Conservation (phyloP, 345 rosid species). For the Isatis tinctoria region DNA sequence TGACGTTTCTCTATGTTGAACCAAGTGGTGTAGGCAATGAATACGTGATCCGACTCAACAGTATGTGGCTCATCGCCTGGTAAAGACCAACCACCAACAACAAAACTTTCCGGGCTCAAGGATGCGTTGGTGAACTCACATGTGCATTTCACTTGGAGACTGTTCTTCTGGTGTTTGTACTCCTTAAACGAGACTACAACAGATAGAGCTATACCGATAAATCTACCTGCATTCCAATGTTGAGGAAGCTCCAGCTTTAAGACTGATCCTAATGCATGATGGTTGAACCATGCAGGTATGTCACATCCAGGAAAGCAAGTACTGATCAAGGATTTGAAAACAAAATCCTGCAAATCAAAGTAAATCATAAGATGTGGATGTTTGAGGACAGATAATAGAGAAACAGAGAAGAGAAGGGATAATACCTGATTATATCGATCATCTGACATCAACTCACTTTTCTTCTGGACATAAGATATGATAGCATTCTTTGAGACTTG, state of each 20-base stretch:
- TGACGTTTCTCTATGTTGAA: neutral
- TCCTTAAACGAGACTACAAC: conserved; percentile 2
- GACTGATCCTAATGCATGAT: neutral
- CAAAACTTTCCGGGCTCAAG: neutral
- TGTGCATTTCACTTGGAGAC: conserved; percentile 1
- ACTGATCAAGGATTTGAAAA: neutral
- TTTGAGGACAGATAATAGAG: neutral
- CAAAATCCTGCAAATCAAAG: conserved; percentile 6
- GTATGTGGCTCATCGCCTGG: neutral
- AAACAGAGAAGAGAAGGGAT: no score
- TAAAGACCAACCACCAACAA: conserved; percentile 5
- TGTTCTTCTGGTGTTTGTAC: neutral
- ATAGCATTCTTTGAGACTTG: conserved; percentile 1
- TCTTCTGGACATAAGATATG: neutral
- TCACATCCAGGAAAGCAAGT: conserved; percentile 22
- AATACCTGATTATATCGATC: conserved; percentile 11
- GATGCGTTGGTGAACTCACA: neutral
- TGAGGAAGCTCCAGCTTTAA: neutral
- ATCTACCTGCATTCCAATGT: neutral
- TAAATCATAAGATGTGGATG: neutral
- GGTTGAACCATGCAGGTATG: conserved; percentile 1
- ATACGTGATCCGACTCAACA: conserved; percentile 8
- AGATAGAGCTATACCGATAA: neutral
- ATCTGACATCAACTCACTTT: neutral
- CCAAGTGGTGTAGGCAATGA: conserved; percentile 2